Evolutionary conservation across 2,329 filamentous ascomycete species (phyloP).

Genomic region (Chrysoporthe puriensis): DNA sequence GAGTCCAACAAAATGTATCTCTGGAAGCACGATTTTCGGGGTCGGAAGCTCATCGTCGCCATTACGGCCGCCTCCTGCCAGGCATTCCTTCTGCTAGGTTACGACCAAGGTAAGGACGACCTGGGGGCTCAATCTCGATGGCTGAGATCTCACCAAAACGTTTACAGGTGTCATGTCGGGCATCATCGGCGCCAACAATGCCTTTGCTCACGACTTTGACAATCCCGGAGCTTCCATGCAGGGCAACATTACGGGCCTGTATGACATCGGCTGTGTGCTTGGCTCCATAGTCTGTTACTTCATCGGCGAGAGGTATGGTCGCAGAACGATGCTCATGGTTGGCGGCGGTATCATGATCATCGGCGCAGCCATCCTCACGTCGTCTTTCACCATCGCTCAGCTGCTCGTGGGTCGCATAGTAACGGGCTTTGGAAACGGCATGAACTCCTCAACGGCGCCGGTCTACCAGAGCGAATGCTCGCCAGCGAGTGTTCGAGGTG

Average conservation of each 20-base stretch:
- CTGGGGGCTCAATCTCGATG: background rate
- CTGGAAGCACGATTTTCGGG: slow-evolving; percentile 31
- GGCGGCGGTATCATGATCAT: slow-evolving; percentile 44
- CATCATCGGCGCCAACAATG: slow-evolving; percentile 44
- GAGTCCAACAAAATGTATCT: slow-evolving; percentile 12
- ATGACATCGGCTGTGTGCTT: slow-evolving; percentile 40
- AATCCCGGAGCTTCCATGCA: slow-evolving; percentile 43
- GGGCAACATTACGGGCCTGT: slow-evolving; percentile 40
- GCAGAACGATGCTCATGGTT: slow-evolving; percentile 40
- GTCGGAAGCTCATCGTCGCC: slow-evolving; percentile 28
- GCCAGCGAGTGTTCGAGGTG: slow-evolving; percentile 48
- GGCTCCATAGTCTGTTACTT: slow-evolving; percentile 39
- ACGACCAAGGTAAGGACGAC: slow-evolving; percentile 36
- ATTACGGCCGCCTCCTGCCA: slow-evolving; percentile 44
- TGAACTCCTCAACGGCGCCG: slow-evolving; percentile 46
- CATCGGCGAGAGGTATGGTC: slow-evolving; percentile 42
- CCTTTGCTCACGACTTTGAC: slow-evolving; percentile 43
- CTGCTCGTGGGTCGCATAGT: slow-evolving; percentile 48
- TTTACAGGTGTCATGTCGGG: slow-evolving; percentile 39
- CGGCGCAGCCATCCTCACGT: slow-evolving; percentile 41
- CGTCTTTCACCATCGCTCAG: slow-evolving; percentile 41
- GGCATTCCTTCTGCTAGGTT: slow-evolving; percentile 41
- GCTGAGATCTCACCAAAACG: background rate
- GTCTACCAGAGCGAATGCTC: slow-evolving; percentile 42
- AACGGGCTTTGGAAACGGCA: slow-evolving; percentile 47